Evolutionary conservation across 805 yeast species (phyloP).

Genomic region (Pichia pseudocactophila): DNA sequence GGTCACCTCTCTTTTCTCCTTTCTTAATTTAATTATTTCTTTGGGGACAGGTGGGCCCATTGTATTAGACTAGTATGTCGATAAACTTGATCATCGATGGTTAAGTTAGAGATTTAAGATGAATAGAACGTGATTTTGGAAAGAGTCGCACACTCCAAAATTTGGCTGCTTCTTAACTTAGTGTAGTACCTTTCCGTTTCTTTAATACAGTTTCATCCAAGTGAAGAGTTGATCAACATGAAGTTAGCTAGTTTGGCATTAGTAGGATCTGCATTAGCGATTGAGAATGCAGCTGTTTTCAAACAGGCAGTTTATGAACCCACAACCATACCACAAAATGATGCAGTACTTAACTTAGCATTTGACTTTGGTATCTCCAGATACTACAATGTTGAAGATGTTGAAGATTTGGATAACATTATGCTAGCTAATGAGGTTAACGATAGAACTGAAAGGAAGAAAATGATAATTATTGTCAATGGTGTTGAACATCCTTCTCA

Average conservation of each 20-base stretch:
- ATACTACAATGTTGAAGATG: constrained; percentile 28
- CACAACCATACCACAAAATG: constrained; percentile 19
- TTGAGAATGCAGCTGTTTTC: constrained; percentile 23
- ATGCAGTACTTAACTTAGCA: constrained; percentile 36
- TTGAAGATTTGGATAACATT: constrained; percentile 17
- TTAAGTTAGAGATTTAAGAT: too few species aligned
- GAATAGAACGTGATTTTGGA: too few species aligned
- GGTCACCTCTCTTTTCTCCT: neutral
- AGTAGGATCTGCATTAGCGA: constrained; percentile 10
- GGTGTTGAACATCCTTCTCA: constrained; percentile 33
- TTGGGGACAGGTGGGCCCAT: constrained; percentile 22
- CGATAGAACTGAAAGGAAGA: neutral
- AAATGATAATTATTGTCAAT: constrained; percentile 23
- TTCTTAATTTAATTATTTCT: constrained; percentile 7
- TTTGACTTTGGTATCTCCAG: constrained; percentile 36
- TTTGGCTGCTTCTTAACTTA: neutral
- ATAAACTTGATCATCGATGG: too few species aligned
- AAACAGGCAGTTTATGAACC: constrained; percentile 3
- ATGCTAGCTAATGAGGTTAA: constrained; percentile 7
- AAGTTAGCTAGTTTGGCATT: constrained; percentile 1
- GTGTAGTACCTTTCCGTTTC: too few species aligned
- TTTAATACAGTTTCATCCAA: too few species aligned
- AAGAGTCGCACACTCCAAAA: too few species aligned
- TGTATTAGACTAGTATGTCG: too few species aligned
- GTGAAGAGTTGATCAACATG: neutral